Evolutionary conservation across 2,329 filamentous ascomycete species (phyloP), one percentile per base, ranked within the genome.

Genomic region (Beauveria brongniartii): DNA sequence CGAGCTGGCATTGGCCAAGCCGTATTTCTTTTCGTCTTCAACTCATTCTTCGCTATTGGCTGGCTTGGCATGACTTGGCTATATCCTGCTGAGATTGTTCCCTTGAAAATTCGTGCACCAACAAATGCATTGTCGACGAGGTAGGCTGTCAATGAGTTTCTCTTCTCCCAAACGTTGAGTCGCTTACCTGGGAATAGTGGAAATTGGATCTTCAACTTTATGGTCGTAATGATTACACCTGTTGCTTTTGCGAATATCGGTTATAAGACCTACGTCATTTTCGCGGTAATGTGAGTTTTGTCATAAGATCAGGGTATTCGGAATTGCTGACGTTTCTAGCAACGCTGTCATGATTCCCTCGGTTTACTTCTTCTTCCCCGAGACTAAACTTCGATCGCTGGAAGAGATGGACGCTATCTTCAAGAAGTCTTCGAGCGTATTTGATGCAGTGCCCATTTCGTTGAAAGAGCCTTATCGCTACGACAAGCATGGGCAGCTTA

Each of bases 41-140:
- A 87, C 68, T 82, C 83, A 6, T 84, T 83, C 65, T 88, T 87
- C 66, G 85, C 83, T 26, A 82, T 83, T 0, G 83, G 82, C 7
- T 85, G 82, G 78, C 71, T 86, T 4, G 82, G 83, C 8, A 76
- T 85, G 40, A 83, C 83, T 2, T 86, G 82, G 82, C 67, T 81
- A 68, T 79, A 78, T 63, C 75, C 80, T 1, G 79, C 80, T 48
- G 77, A 81, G 62, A 75, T 81, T 61, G 80, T 80, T 65, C 74
- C 75, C 0, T 70, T 78, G 48, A 71, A 73, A 65, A 77, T 72
- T 20, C 68, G 74, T 30, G 73, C 72, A 2, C 75, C 75, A 66
- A 73, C 74, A 14, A 73, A 75, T 46, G 77, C 77, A 18, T 72
- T 87, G 3, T 82, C 82, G 0, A 86, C 83, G 10, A 61, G 57